Base-by-base conservation (phyloP, 176 grass and related monocot species). In the Stipa capillata region DNA sequence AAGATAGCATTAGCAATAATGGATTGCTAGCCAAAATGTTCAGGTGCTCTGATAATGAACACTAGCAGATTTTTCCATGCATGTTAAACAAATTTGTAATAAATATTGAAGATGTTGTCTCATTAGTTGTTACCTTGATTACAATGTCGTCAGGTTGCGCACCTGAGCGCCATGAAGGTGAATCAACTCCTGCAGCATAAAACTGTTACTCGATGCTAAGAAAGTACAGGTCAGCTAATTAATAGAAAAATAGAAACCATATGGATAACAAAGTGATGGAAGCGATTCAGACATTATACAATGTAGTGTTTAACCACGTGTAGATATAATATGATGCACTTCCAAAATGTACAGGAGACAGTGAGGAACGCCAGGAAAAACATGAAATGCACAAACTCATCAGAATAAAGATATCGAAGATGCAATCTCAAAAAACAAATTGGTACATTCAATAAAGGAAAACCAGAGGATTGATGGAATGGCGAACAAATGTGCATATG, bases 81-180 rank as follows among this genome's bases (percentile, higher is more conserved):
- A n/a, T n/a, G n/a, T n/a, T 20, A 39, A 84, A 68, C 57, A 72
- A 66, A 74, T 25, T 68, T 65, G 34, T 25, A 20, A 69, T 6
- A 69, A 20, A 64, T 51, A 39, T 6, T 12, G 6, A 74, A 18
- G 12, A 66, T 84, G 65, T 5, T 77, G 4, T 82, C 29, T 75
- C 50, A 40, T 65, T 51, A 69, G 40, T 79, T 60, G 45, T 84
- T 92, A 97, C 95, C 91, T 97, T 98, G 47, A 98, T 98, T 45
- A 94, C 76, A 80, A 93, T 94, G 68, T 97, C 76, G 72, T 89
- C 85, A 79, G 83, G 60, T 47, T 74, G 77, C 59, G 80, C 56
- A 44, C 85, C 88, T 69, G 93, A 92, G 50, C 80, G 83, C 96
- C 96, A 94, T 34, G 88, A 94, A 90, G 96, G 96, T 69, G 96